Evolutionary conservation across 805 yeast species (phyloP).

Genomic region (Candida methanosorbosa): DNA sequence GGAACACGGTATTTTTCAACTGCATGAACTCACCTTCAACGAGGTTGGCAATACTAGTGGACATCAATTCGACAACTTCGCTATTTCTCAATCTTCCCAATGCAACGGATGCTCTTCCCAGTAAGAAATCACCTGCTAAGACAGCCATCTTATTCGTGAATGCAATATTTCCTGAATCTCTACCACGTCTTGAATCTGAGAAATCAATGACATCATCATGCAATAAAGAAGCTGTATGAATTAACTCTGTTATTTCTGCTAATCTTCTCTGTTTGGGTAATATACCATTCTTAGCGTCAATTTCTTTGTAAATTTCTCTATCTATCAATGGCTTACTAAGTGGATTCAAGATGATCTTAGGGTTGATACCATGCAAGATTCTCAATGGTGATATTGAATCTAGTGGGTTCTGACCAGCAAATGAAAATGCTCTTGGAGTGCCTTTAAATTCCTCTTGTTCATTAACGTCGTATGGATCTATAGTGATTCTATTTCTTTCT

Average conservation of each 20-base stretch:
- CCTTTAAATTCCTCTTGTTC: conserved; percentile 58
- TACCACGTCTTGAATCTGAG: conserved; percentile 81
- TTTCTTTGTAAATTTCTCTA: conserved; percentile 43
- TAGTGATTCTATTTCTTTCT: conserved; percentile 53
- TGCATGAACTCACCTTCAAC: conserved; percentile 99
- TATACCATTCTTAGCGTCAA: conserved; percentile 60
- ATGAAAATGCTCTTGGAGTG: conserved; percentile 41
- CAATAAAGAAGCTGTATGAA: conserved; percentile 89
- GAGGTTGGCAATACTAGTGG: conserved; percentile 92
- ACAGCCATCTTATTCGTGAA: conserved; percentile 97
- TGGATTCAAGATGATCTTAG: conserved; percentile 75
- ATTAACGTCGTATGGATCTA: conserved; percentile 58
- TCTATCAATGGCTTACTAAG: conserved; percentile 71
- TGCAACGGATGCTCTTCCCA: conserved; percentile 95
- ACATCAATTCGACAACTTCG: conserved; percentile 93
- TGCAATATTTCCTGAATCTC: conserved; percentile 87
- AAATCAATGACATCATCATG: conserved; percentile 97
- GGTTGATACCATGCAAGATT: conserved; percentile 84
- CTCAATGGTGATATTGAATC: conserved; percentile 72
- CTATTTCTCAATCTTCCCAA: conserved; percentile 89
- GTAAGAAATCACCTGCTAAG: conserved; percentile 89
- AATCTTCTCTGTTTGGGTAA: conserved; percentile 90
- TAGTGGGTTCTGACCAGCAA: conserved; percentile 53
- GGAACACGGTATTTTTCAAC: conserved; percentile 81
- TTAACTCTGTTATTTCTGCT: conserved; percentile 98